phyloP scores from a whole-genome alignment of 306 rosid species.

The Acacia crassicarpa region DNA sequence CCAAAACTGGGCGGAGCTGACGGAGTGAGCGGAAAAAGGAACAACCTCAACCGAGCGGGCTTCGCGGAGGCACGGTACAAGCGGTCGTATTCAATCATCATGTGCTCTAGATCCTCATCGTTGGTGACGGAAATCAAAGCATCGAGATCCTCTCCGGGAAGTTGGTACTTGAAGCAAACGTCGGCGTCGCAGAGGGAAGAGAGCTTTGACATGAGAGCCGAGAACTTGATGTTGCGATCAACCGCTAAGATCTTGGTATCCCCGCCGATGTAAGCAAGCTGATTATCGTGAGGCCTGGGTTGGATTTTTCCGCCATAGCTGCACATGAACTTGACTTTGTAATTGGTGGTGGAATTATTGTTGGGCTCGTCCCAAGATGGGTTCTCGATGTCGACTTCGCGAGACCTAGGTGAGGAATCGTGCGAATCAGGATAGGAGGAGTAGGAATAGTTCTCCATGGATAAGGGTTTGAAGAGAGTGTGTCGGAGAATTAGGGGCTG shows the following conservation, averaged over 20 bases:
- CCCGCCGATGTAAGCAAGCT: slow-evolving; percentile 80
- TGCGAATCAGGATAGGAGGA: slow-evolving; percentile 67
- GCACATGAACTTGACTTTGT: slow-evolving; percentile 77
- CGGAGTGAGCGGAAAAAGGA: slow-evolving; percentile 56
- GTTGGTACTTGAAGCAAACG: slow-evolving; percentile 78
- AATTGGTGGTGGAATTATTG: not conserved
- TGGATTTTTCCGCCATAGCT: slow-evolving; percentile 88
- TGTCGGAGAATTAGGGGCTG: not conserved
- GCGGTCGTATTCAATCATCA: slow-evolving; percentile 89
- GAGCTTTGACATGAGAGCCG: slow-evolving; percentile 53
- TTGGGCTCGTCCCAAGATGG: slow-evolving; percentile 57
- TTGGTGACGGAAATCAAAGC: slow-evolving; percentile 83
- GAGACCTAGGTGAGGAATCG: slow-evolving; percentile 78
- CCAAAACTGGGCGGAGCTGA: slow-evolving; percentile 33
- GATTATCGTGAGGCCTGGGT: slow-evolving; percentile 67
- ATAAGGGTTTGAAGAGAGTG: not conserved
- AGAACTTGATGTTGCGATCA: slow-evolving; percentile 62
- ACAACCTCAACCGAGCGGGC: slow-evolving; percentile 69
- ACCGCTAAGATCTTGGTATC: slow-evolving; percentile 86
- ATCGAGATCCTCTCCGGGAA: slow-evolving; percentile 90
- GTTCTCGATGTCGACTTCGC: slow-evolving; percentile 59
- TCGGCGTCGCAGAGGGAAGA: slow-evolving; percentile 46
- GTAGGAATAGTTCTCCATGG: slow-evolving; percentile 68
- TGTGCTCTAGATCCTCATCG: slow-evolving; percentile 81
- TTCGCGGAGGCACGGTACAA: slow-evolving; percentile 60